Evolutionary conservation across 306 rosid genomes (phyloP), one percentile per base, ranked within the genome.

Genomic region (Fragaria nilgerrensis): DNA sequence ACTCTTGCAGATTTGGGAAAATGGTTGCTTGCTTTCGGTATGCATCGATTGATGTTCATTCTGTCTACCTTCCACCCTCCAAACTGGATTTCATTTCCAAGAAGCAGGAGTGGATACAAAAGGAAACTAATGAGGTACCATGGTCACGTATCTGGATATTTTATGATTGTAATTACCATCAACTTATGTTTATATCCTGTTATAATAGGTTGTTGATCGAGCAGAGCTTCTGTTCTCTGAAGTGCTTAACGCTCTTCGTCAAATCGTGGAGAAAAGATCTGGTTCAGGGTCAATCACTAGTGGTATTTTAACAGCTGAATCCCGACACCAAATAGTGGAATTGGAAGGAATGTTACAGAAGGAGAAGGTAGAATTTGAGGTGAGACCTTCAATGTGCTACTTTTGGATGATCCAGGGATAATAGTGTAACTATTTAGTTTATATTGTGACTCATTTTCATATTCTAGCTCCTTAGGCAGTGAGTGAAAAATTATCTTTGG

Each of bases 21-120:
- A 96, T 89, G 94, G 98, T 96, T 76, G 99, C 99, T 77, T 96
- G 99, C 88, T 96, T 96, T 78, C 91, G 97, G 48, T 96, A 96
- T 84, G 91, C 98, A 64, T 90, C 99, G 37, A 91, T 96, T 80
- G 84, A 96, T 78, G 96, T 95, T 75, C 89, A 87, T 79, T 90
- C 97, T 27, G 97, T 92, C 86, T 88, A 85, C 81, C 92, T 90
- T 84, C 99, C 99, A 73, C 99, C 93, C 1, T 76, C 88, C 71
- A 84, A 80, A 74, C 82, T 96, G 74, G 87, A 82, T 41, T 96
- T 95, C 78, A 83, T 86, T 82, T 56, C 52, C 48, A 90, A 85
- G 84, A 88, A 86, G 78, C 94, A 84, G 79, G 93, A 92, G 66
- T 91, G 99, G 98, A 86, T 96, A 84, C 90, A 85, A 68, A 88